phyloP scores from a whole-genome alignment of 2,329 filamentous ascomycete genomes.

The Anisogramma anomala region DNA sequence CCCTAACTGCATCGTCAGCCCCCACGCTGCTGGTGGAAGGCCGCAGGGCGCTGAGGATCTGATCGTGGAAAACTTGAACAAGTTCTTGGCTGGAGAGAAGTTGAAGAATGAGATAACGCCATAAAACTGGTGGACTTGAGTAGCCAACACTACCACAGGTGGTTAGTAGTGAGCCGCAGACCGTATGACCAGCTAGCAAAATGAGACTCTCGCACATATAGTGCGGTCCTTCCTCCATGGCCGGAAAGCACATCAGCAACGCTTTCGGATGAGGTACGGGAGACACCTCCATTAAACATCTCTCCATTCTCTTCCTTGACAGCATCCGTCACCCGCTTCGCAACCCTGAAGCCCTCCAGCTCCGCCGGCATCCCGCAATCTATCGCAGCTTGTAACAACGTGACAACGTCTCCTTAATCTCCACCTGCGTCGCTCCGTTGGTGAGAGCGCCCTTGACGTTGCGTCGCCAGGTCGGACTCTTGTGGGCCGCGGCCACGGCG shows the following conservation, averaged over 20 bases:
- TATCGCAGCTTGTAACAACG: conserved; percentile 33
- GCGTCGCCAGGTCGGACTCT: conserved; percentile 46
- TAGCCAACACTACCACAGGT: too few relatives aligned
- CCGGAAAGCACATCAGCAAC: too few relatives aligned
- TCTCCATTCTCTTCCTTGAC: conserved; percentile 22
- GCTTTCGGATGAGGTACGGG: too few relatives aligned
- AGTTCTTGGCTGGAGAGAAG: conserved; percentile 46
- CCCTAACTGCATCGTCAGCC: conserved; percentile 41
- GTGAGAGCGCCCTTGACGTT: conserved; percentile 52
- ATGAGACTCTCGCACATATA: too few relatives aligned
- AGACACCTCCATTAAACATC: conserved; percentile 2
- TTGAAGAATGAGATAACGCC: conserved; percentile 41
- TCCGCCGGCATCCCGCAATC: conserved; percentile 34
- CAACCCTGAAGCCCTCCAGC: conserved; percentile 28
- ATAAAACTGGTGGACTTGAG: neutral
- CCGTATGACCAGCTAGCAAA: too few relatives aligned
- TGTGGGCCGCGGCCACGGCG: conserved; percentile 29
- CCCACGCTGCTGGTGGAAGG: conserved; percentile 47
- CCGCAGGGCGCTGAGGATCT: conserved; percentile 49
- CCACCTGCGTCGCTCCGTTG: conserved; percentile 49
- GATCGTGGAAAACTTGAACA: conserved; percentile 49
- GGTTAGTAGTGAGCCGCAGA: too few relatives aligned
- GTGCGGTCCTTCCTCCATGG: too few relatives aligned
- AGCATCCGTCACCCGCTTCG: conserved; percentile 22
- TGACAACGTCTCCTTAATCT: conserved; percentile 48